Conservation (phyloP, 176 grass and related monocot species). For the Dendrocalamus sinicus region DNA sequence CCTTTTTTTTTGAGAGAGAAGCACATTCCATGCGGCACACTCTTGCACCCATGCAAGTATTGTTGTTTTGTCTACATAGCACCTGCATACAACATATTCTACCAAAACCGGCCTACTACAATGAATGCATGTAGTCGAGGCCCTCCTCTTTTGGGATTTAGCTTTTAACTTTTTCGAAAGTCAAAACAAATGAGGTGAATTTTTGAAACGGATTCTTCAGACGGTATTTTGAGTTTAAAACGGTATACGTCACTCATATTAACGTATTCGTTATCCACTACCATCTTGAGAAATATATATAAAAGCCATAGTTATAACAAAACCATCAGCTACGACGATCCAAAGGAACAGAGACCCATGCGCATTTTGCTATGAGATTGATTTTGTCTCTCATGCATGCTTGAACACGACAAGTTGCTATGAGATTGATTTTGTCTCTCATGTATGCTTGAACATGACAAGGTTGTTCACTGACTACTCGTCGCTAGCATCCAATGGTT, state of each 20-base stretch:
- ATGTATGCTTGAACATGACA: background rate
- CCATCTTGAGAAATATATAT: too few relatives aligned
- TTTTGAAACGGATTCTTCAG: too few relatives aligned
- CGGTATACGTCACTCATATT: fast-evolving
- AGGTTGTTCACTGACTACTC: background rate
- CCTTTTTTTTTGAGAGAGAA: background rate
- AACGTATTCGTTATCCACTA: too few relatives aligned
- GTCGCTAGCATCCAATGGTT: background rate
- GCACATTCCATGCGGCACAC: background rate
- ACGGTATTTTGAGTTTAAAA: too few relatives aligned
- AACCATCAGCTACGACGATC: too few relatives aligned
- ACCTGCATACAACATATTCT: background rate
- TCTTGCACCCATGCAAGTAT: background rate
- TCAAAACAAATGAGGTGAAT: too few relatives aligned
- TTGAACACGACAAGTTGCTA: background rate
- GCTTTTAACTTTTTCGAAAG: too few relatives aligned
- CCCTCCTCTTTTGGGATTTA: too few relatives aligned
- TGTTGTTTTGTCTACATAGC: background rate
- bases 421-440: background rate
- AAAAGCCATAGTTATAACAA: too few relatives aligned
- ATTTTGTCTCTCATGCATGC: background rate
- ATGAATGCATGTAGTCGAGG: background rate
- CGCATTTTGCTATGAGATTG: background rate
- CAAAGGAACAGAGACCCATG: background rate
- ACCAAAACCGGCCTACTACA: background rate